phyloP scores from a whole-genome alignment of 1,139 yeast genomes.

The Tardiomyces depauwii region DNA sequence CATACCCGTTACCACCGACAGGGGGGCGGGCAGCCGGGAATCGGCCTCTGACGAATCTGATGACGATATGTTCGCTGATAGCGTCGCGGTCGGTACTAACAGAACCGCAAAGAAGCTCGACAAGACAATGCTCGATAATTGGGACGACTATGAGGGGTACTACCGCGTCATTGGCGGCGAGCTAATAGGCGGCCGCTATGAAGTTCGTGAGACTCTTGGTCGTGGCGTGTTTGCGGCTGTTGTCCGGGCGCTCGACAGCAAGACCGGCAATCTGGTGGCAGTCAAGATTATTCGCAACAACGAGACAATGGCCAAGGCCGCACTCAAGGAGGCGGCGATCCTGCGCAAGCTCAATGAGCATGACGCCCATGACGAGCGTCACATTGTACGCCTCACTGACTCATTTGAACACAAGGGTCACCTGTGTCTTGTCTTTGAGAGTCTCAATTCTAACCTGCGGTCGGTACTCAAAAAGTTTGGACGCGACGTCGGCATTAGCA shows the following conservation, averaged over 20 bases:
- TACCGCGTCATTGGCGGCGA: conserved; percentile 48
- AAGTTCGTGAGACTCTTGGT: conserved; percentile 50
- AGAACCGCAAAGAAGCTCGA: conserved; percentile 13
- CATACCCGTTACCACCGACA: too few species aligned
- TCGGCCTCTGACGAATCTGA: neutral
- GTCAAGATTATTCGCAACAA: conserved; percentile 69
- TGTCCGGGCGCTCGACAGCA: conserved; percentile 58
- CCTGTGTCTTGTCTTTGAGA: conserved; percentile 70
- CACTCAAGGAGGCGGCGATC: conserved; percentile 65
- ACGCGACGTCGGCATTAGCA: conserved; percentile 54
- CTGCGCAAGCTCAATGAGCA: conserved; percentile 29
- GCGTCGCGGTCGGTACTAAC: conserved; percentile 1
- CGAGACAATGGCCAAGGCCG: conserved; percentile 65
- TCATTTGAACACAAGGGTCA: conserved; percentile 78
- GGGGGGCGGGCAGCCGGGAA: too few species aligned
- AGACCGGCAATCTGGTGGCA: conserved; percentile 48
- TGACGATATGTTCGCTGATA: conserved; percentile 16
- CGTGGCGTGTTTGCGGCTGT: conserved; percentile 84
- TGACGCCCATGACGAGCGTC: conserved; percentile 34
- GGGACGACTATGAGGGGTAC: conserved; percentile 51
- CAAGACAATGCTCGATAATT: conserved; percentile 21
- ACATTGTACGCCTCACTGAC: conserved; percentile 46
- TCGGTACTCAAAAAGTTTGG: conserved; percentile 51
- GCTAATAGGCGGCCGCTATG: conserved; percentile 68
- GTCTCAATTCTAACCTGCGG: conserved; percentile 55